Base-by-base conservation (phyloP, 768 basidiomycete species). In the Leucosporidium scottii region DNA sequence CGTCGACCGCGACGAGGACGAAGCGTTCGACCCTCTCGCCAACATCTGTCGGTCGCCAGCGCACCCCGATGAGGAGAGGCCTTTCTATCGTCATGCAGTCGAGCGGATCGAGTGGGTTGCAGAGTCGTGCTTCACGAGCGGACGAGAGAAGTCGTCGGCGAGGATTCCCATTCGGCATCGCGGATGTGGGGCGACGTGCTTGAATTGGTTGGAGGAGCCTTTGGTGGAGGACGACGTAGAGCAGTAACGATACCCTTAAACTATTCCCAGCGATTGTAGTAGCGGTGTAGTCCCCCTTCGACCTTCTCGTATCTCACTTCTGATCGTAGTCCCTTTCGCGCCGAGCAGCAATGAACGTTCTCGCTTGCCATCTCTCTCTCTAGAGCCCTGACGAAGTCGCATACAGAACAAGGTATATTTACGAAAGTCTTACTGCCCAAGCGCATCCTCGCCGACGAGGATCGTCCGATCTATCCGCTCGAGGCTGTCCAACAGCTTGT, bases 401-500 rank as follows among this genome's bases (percentile, higher is more conserved):
- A 15, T 44, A 44, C 39, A 44, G 15, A 51, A 51, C 50, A 51
- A 23, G 25, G 23, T 51, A 51, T n/a, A 50, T 23, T 51, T 27
- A 51, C 50, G 21, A 7, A 8, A 51, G 23, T 8, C 50, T 27
- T 8, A 67, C 61, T 67, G 55, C 57, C 50, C 55, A 34, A 72
- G 15, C 18, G 71, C 70, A 0, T 62, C 68, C 23, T 60, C 65
- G 12, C 74, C 74, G 30, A 64, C 51, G 21, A 74, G 61, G 18
- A 72, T 61, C 4, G 64, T 66, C 34, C 44, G 31, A 62, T 75
- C 71, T 58, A 73, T 50, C 55, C 34, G 27, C 62, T 68, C 47
- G 23, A 49, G 31, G 50, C 59, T 63, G 51, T 79, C 78, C 28
- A 77, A 74, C n/a, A 78, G 85, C 78, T 96, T 96, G 78, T 89